Base-by-base conservation (phyloP, 2,329 filamentous ascomycete species). In the Pyrenophora seminiperda region DNA sequence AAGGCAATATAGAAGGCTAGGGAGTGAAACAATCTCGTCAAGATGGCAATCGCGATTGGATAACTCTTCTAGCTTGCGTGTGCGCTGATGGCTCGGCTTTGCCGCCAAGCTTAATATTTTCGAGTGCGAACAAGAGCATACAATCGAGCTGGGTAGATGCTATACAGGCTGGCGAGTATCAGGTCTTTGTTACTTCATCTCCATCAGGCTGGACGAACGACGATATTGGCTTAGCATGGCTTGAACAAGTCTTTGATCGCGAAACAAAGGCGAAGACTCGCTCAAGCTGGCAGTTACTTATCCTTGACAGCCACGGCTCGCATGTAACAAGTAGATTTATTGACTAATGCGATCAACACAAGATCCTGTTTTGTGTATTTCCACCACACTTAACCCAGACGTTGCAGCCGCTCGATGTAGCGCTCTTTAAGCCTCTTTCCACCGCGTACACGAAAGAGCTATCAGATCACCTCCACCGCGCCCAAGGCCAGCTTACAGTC, bases 271-370 rank as follows among this genome's bases (percentile, higher is more conserved):
- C 20, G 7, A 22, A 17, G n/a, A 11, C 45, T 14, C 32, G 13
- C 17, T 7, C 14, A 15, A 29, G 9, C 20, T 54, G 47, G n/a
- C 17, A 30, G 4, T 32, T 57, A 3, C 32, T 57, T 3, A 57
- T 57, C 27, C 7, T 57, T 10, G 47, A 57, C 36, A 18, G 54
- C 31, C 36, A 54, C 39, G 24, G 40, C 18, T 49, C 63, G 41
- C 55, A 76, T 58, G 30, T 70, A 20, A 68, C 60, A 3, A 44
- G 49, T 11, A 50, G 70, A 42, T 75, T 77, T 50, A 39, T 74
- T 32, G 18, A 67, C 20, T 73, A 65, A 49, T 76, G 54, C 49
- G 55, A 53, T 37, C 41, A 64, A 13, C 53, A 76, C 24, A 65
- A 72, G 37, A 75, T 77, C 14, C 20, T 38, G 5, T 9, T 34